These are phyloP conservation scores for Thalassiosira profunda DNA, from an alignment of 108 stramenopile species.

Conservation along the genomic window DNA sequence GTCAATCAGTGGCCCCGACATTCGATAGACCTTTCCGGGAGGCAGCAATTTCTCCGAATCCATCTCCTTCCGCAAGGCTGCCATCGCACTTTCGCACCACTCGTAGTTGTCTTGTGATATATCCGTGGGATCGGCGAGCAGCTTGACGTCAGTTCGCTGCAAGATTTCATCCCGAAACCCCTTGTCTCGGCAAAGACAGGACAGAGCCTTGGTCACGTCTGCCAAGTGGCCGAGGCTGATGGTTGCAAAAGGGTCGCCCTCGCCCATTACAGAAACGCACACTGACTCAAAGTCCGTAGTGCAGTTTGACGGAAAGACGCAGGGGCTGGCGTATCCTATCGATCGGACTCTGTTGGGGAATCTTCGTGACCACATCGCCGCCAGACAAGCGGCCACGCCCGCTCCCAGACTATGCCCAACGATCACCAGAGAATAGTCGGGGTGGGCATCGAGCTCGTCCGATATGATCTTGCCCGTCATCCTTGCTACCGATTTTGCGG, in stretches of 20 bases:
- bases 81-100: conserved; percentile 57
- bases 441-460: conserved; percentile 44
- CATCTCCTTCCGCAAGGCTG: conserved; percentile 36
- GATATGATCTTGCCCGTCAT: conserved; percentile 49
- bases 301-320: conserved; percentile 6
- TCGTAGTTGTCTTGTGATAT: conserved; percentile 30
- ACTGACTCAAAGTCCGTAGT: background rate
- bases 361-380: conserved; percentile 53
- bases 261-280: background rate
- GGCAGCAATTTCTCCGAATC: conserved; percentile 65
- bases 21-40: conserved; percentile 55
- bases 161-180: conserved; percentile 54
- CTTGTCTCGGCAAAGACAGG: conserved; percentile 62
- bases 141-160: conserved; percentile 27
- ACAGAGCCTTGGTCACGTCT: conserved; percentile 52
- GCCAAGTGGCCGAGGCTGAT: conserved; percentile 75
- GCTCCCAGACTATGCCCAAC: conserved; percentile 79
- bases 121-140: conserved; percentile 1
- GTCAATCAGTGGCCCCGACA: conserved; percentile 32
- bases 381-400: conserved; percentile 67
- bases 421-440: conserved; percentile 59
- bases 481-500: conserved; percentile 46
- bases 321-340: conserved; percentile 36
- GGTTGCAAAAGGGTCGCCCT: background rate
- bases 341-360: conserved; percentile 29